A percentile compares a stretch with the other conserved stretches of the same genome.
Evolutionary conservation across 225 moss, liverwort and hornwort genomes (phyloP).

Genomic region (Antitrichia curtipendula): DNA sequence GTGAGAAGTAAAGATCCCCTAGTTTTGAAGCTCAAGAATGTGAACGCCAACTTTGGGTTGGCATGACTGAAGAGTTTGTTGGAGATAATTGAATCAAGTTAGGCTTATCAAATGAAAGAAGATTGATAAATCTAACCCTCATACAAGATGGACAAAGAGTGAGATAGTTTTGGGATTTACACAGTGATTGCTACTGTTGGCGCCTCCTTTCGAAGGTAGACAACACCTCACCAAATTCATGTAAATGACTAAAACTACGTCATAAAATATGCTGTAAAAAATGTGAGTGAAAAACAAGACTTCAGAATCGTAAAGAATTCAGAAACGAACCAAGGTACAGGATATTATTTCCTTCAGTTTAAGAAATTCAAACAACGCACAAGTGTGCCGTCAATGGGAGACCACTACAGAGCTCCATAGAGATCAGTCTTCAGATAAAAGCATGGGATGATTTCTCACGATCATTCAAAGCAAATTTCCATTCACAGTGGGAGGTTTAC

Average conservation of each 20-base stretch:
- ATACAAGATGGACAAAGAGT: background rate
- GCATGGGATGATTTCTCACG: background rate
- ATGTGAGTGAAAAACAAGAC: background rate
- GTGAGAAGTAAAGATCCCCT: background rate
- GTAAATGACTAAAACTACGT: background rate
- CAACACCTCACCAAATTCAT: background rate
- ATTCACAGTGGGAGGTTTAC: background rate
- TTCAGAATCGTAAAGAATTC: background rate
- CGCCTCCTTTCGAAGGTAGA: background rate
- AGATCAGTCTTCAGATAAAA: background rate
- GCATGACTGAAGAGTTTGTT: no score
- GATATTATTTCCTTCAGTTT: background rate
- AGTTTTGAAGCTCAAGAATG: background rate
- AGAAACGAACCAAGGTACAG: background rate
- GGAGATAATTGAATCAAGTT: background rate
- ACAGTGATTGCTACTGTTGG: background rate
- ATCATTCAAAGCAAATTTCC: background rate
- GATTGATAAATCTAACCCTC: background rate
- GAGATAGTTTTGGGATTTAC: background rate
- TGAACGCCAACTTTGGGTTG: background rate
- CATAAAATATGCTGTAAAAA: background rate
- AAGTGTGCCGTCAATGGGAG: background rate
- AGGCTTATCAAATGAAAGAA: background rate
- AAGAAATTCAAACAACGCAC: background rate
- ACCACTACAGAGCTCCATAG: background rate